Evolutionary conservation across 2,329 filamentous ascomycete species (phyloP), one percentile per base, ranked within the genome.

Genomic region (Cladosporium velox): DNA sequence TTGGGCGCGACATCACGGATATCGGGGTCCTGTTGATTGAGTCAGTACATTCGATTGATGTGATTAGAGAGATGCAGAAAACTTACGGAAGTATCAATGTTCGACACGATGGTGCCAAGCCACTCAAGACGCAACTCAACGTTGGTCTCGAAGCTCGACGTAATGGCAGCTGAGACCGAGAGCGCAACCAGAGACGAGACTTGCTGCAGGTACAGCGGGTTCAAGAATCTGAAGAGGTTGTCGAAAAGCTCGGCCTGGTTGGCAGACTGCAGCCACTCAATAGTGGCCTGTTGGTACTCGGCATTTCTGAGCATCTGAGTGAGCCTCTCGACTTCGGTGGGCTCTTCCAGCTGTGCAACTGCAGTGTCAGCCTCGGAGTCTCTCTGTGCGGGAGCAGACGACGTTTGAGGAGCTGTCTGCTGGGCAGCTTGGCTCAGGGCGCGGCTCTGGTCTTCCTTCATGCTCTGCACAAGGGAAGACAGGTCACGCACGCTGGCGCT

Each of bases 121-220:
- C 87, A 90, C 26, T 81, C 76, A 15, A 90, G 80, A 66, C 87
- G 85, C 73, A 85, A 80, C 38, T 77, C 72, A 30, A 85, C 74
- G 67, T 86, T 84, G 11, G 82, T 84, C 34, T 84, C 79, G 65
- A 89, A 77, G 54, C 82, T 81, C 3, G 84, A 82, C 2, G 86
- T 87, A 30, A 89, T 84, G n/a, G 87, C 86, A 26, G 86, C 86
- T 62, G 85, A 85, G 30, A 88, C 86, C 2, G 86, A 88, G 51
- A 90, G 81, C 28, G 83, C 80, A 41, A 89, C 82, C 49, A 90
- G 81, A 1, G 86, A 83, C 34, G 85, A 83, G 21, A 89, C 81
- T 47, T 80, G 78, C 21, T 78, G 78, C 28, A 89, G 78, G 74
- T 87, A 89, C 10, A 78, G 76, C 0, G 87, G 86, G 67, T 85